A percentile compares a stretch with the other conserved stretches of the same genome.
Conservation (phyloP, 108 stramenopile species). For the Pseudonitzschia multiseries region DNA sequence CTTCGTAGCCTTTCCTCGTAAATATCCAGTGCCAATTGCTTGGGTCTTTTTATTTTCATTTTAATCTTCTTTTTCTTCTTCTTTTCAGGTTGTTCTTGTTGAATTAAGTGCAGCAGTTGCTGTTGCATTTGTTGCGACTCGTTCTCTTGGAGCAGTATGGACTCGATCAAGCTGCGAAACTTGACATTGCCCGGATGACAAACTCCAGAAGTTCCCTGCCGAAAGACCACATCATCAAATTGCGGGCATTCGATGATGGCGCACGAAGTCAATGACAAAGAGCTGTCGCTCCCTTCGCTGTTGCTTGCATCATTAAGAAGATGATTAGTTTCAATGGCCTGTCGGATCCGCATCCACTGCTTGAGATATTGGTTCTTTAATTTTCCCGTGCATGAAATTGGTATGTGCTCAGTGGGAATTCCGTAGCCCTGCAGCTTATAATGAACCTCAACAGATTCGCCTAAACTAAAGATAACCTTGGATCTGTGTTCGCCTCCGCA, state of each 20-base stretch:
- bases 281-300: neutral
- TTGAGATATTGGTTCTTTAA: slow-evolving; percentile 17
- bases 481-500: neutral
- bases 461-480: neutral
- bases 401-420: slow-evolving; percentile 26
- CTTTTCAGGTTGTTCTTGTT: neutral
- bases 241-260: slow-evolving; percentile 3
- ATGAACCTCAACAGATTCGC: slow-evolving; percentile 20
- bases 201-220: neutral
- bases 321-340: neutral
- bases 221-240: neutral
- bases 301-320: neutral
- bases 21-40: neutral
- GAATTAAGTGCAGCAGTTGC: neutral
- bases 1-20: slow-evolving; percentile 1
- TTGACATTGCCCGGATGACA: neutral
- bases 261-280: neutral
- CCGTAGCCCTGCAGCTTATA: slow-evolving; percentile 25
- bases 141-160: neutral
- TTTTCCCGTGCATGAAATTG: slow-evolving; percentile 20
- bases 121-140: neutral
- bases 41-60: neutral
- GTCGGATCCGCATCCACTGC: slow-evolving; percentile 19
- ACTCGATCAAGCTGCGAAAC: slow-evolving; percentile 1
- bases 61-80: neutral